phyloP scores from a whole-genome alignment of 2,329 filamentous ascomycete genomes.

The Verticillium albo-atrum region DNA sequence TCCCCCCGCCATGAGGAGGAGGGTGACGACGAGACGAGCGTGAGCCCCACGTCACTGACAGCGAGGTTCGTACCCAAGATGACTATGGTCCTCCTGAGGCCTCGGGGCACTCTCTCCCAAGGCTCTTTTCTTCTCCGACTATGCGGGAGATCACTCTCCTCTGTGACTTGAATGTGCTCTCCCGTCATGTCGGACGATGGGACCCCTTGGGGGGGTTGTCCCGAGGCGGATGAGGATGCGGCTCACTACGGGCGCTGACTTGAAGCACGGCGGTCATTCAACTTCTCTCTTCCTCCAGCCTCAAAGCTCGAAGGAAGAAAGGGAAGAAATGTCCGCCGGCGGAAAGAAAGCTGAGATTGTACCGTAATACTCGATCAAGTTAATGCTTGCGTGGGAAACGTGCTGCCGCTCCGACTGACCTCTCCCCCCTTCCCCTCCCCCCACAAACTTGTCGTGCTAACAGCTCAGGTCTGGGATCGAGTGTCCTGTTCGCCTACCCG shows the following conservation, averaged over 20 bases:
- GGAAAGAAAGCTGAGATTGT: constrained; percentile 81
- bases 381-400: constrained; percentile 99
- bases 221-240: constrained; percentile 37
- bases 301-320: constrained; percentile 6
- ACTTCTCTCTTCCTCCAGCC: constrained; percentile 28
- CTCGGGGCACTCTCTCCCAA: not conserved
- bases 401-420: constrained; percentile 73
- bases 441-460: constrained; percentile 33
- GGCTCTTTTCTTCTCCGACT: not conserved
- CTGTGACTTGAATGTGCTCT: not conserved
- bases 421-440: constrained; percentile 21
- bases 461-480: constrained; percentile 70
- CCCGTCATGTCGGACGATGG: not conserved
- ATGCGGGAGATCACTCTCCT: not conserved
- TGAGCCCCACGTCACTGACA: constrained; percentile 10
- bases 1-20: not conserved
- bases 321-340: constrained; percentile 34
- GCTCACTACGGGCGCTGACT: constrained; percentile 86
- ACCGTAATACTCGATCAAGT: constrained; percentile 98
- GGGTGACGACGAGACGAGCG: constrained; percentile 11
- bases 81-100: constrained; percentile 17
- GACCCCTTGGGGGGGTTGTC: not conserved
- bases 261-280: constrained; percentile 47
- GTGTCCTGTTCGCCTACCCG: constrained; percentile 79
- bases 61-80: constrained; percentile 36